These are phyloP conservation scores for Stropharia rugosoannulata DNA, from an alignment of 768 basidiomycete genomes.

Conservation along the genomic window DNA sequence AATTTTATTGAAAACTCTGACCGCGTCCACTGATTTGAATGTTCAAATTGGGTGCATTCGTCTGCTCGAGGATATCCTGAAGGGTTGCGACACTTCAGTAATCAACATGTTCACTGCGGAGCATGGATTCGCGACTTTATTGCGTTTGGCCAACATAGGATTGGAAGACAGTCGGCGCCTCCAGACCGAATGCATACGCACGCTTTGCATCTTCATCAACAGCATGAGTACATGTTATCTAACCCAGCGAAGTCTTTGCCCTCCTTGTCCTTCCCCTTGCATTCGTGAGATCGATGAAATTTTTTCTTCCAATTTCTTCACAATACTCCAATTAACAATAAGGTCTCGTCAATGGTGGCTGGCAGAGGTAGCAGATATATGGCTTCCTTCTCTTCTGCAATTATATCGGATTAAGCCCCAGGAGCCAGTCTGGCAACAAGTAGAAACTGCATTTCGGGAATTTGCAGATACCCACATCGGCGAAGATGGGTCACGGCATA, in stretches of 20 bases:
- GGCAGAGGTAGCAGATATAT: conserved; percentile 33
- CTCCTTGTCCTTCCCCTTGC: conserved; percentile 10
- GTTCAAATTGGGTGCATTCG: conserved; percentile 34
- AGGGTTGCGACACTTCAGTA: conserved; percentile 23
- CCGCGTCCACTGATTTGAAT: conserved; percentile 27
- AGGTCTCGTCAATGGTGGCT: conserved; percentile 35
- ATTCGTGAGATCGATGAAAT: conserved; percentile 24
- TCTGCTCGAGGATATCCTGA: conserved; percentile 30
- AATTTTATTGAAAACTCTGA: conserved; percentile 27
- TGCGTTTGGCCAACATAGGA: conserved; percentile 31
- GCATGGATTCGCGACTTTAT: conserved; percentile 32
- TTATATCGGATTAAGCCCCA: conserved; percentile 32
- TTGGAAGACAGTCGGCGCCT: conserved; percentile 35
- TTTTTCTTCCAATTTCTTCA: conserved; percentile 38
- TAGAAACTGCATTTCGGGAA: conserved; percentile 26
- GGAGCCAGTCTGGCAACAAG: conserved; percentile 29
- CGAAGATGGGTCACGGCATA: conserved; percentile 15
- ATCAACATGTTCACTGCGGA: conserved; percentile 29
- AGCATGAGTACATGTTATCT: conserved; percentile 21
- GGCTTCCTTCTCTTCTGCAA: conserved; percentile 34
- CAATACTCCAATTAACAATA: conserved; percentile 29
- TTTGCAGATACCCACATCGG: conserved; percentile 22
- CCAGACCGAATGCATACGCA: conserved; percentile 38
- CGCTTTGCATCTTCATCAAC: conserved; percentile 33
- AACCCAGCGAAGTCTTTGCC: conserved; percentile 1